Conservation (phyloP, 2,329 filamentous ascomycete genomes). For the Capronia epimyces region DNA sequence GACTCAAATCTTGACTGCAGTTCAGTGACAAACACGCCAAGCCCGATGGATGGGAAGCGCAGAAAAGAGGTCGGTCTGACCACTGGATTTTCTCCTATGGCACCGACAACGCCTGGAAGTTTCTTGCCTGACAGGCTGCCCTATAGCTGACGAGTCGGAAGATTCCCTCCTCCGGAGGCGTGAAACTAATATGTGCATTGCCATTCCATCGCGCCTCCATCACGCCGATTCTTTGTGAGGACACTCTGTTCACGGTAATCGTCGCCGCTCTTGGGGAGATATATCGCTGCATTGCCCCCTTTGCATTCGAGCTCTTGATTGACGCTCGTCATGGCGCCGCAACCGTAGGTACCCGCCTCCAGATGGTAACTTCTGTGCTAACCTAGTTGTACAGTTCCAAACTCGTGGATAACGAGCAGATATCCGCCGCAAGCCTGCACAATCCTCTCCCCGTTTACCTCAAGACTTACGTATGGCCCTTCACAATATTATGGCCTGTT, state of each 20-base stretch:
- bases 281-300: constrained; percentile 2
- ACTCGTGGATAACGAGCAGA: constrained; percentile 88
- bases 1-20: neutral
- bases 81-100: too few relatives aligned
- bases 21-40: constrained; percentile 10
- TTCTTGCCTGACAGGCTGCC: neutral
- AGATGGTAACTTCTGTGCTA: constrained; percentile 1
- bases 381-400: constrained; percentile 17
- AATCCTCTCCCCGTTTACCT: constrained; percentile 75
- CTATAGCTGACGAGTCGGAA: neutral
- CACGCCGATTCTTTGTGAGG: constrained; percentile 17
- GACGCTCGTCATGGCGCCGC: constrained; percentile 29
- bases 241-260: constrained; percentile 20
- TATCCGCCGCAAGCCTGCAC: constrained; percentile 79
- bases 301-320: constrained; percentile 27
- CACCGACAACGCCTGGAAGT: too few relatives aligned
- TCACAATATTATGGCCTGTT: constrained; percentile 81
- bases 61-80: neutral
- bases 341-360: constrained; percentile 13
- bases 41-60: neutral
- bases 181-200: neutral
- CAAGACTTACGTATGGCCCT: constrained; percentile 90
- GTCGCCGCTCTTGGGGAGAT: constrained; percentile 12
- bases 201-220: neutral
- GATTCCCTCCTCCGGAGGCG: neutral